Evolutionary conservation across 2,329 filamentous ascomycete species (phyloP), one percentile per base, ranked within the genome.

Genomic region (Diaporthe ampelina): DNA sequence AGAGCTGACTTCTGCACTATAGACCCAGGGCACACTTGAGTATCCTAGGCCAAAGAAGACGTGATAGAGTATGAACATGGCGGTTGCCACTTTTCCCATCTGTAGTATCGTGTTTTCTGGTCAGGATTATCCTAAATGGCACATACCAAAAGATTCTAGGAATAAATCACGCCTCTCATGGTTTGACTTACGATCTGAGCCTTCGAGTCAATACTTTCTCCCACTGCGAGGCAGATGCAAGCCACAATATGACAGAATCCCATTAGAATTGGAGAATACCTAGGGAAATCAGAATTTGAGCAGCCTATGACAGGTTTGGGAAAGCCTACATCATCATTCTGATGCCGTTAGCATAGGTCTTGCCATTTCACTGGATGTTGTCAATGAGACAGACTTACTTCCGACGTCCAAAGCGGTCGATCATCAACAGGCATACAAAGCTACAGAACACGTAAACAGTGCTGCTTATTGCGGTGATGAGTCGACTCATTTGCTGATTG

Each of bases 401-500:
- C 68, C 84, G 80, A 8, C 84, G 79, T 7, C 84, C 84, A n/a
- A 85, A 77, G 1, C 79, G 79, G 72, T 86, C 84, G 74, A 86
- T 83, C 10, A 85, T 77, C n/a, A 83, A 56, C 1, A 86, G 75
- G 71, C 83, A 83, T 13, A 79, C 78, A 43, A 84, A 82, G 0
- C 83, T 83, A 1, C 82, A 79, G 1, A 80, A 73, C 0, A 85
- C 78, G 63, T 86, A 85, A 7, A 85, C 76, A 0, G 83, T 85
- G 56, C 81, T 82, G 69, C 78, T 92, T 73, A 88, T 86, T 2
- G 88, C 90, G 1, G 90, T 86, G 24, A 92, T 83, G 0, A 92
- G 81, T 6, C 90, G 84, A 3, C 54, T 83, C 83, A 73, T 90
- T 84, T 40, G 81, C 81, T 76, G 73, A 58, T 76, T 43, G 35